Base-by-base conservation (phyloP, 352 stramenopile species). In the Hyaloperonospora brassicae region DNA sequence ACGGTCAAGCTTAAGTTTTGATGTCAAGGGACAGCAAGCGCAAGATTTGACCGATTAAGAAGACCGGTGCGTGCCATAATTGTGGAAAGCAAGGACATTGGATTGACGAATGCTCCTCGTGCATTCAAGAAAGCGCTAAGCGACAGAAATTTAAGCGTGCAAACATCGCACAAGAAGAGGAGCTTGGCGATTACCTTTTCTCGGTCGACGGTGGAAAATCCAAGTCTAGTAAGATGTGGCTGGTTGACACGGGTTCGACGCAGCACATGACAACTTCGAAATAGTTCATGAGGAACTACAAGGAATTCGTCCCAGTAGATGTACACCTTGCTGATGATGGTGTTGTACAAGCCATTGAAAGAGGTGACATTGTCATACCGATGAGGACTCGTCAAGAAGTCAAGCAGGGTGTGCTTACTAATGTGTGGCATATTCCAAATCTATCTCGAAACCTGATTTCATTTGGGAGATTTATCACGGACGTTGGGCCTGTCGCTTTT, bases 1-100 rank as follows among this genome's bases (percentile, higher is more conserved):
- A 35, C 7, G 24, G 5, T 13, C 25, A 49, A n/a, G n/a, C n/a
- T n/a, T n/a, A n/a, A n/a, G n/a, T n/a, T n/a, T n/a, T n/a, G n/a
- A n/a, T n/a, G n/a, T 24, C 12, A 22, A 23, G n/a, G 1, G n/a
- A 38, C 23, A 38, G 11, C 24, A 38, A 49, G 24, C 23, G 24
- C 9, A 49, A 38, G 10, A 25, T 23, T 10, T 25, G 43, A 38
- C 23, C 24, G 13, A 14, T 38, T 23, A 23, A 34, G 43, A 38
- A 38, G 23, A 38, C 23, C 8, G 42, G 42, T 22, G 24, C 43
- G 11, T 49, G 43, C 43, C 23, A 38, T 13, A 52, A 41, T 11
- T 58, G 52, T 8, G 52, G 43, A 0, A 44, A 58, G 25, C 24
- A 52, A 13, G 43, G 52, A 49, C 52, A 59, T 24, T 58, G 52